A percentile compares a stretch with the other conserved stretches of the same genome.
These are phyloP conservation scores for Annulohypoxylon bovei DNA, from an alignment of 495 filamentous ascomycete genomes.

Conservation along the genomic window DNA sequence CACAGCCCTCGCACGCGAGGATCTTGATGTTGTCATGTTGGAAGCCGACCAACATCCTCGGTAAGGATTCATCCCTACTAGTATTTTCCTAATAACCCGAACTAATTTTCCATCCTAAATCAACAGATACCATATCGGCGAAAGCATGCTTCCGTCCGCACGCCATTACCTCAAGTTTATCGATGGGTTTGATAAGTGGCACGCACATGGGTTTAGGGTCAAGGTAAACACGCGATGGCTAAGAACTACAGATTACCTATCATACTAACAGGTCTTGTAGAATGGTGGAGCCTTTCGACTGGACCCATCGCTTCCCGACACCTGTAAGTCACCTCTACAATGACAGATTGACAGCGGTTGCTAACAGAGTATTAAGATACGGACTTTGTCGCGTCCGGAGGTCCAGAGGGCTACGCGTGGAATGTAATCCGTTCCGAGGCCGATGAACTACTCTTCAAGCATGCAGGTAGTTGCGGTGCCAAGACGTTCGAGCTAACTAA, in stretches of 20 bases:
- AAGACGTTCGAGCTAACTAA: slow-evolving; percentile 58
- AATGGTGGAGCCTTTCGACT: slow-evolving; percentile 59
- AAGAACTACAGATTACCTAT: background rate
- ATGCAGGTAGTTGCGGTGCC: slow-evolving; percentile 59
- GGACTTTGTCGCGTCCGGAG: slow-evolving; percentile 58
- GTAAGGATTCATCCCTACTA: slow-evolving; percentile 29
- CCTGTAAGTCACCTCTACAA: slow-evolving; percentile 31
- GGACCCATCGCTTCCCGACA: slow-evolving; percentile 48
- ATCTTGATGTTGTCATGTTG: slow-evolving; percentile 53
- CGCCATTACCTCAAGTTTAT: slow-evolving; percentile 61
- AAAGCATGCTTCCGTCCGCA: slow-evolving; percentile 62
- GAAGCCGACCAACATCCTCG: slow-evolving; percentile 60
- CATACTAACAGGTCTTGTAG: slow-evolving; percentile 30
- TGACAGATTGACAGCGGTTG: background rate
- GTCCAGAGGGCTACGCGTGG: slow-evolving; percentile 57
- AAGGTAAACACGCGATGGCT: slow-evolving; percentile 48
- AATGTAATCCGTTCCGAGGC: slow-evolving; percentile 65
- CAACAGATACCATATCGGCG: slow-evolving; percentile 58
- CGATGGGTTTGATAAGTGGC: slow-evolving; percentile 55
- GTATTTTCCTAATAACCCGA: background rate
- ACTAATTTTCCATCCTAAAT: background rate
- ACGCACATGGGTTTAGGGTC: slow-evolving; percentile 54
- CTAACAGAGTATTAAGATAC: slow-evolving; percentile 47
- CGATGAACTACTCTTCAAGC: slow-evolving; percentile 62
- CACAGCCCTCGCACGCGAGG: slow-evolving; percentile 56